Base-by-base conservation (phyloP, 345 rosid genomes). In the Fremontodendron californicum region DNA sequence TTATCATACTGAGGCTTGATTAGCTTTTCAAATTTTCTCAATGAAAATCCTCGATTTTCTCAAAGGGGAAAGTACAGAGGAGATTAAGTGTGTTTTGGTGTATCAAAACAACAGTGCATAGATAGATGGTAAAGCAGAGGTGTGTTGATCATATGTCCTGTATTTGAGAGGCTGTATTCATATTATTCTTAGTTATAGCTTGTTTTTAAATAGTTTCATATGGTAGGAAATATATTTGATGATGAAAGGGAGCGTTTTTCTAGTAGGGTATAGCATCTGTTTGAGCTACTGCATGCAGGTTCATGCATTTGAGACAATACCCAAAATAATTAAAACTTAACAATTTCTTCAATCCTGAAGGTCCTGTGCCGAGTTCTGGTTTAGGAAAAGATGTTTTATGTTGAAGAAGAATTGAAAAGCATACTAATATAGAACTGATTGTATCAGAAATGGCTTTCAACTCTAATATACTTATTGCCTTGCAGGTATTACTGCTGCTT, bases 401-500 rank as follows among this genome's bases (percentile, higher is more conserved):
- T 70, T 29, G 74, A 48, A 29, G 54, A 68, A 68, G 58, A 29
- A 70, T 29, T 29, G 25, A 18, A 29, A 45, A 70, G 35, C 42
- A 46, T 69, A 9, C 3, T 40, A 66, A 2, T 45, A 46, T 16
- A 7, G 42, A 48, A 29, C 74, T 18, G 42, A 29, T 18, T 15
- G 25, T 29, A 18, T 48, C 1, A 29, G 25, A 70, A 70, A 48
- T 31, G 39, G 0, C 43, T n/a, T 18, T 49, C 19, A 71, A 31
- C 75, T 49, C 16, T 48, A 19, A 16, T 64, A 23, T 76, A 49
- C 45, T 75, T 18, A 31, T 79, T 78, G 74, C 63, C 78, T 67
- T 86, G 77, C 86, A 92, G 98, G 98, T 71, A 96, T 96, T 21
- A 96, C 99, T 39, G 98, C 99, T 0, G 99, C 98, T 29, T 96